Base-by-base conservation (phyloP, 805 yeast species). In the Suhomyces faveliae region DNA sequence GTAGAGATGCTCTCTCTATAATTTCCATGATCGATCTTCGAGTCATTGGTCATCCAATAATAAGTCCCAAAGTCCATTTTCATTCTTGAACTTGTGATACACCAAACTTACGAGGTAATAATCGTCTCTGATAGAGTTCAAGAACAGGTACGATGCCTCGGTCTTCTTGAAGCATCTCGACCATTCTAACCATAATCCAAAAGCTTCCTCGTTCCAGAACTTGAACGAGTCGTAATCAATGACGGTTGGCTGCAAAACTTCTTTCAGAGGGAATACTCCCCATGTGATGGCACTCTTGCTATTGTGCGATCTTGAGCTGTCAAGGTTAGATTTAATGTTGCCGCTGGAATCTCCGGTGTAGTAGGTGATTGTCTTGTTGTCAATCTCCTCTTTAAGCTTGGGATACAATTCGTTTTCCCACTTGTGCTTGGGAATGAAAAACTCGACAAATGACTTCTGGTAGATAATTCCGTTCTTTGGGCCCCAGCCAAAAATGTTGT, bases 121-220 rank as follows among this genome's bases (percentile, higher is more conserved):
- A 45, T 81, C 76, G 33, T 81, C 76, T 61, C 83, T 77, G 29
- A 89, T 75, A 15, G 71, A 62, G 47, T 79, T 78, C 53, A 94
- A 76, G 56, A 92, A 75, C 42, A 79, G 68, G 59, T 76, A 80
- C n/a, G 90, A 71, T 21, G 68, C 68, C 11, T 83, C 66, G 63
- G 67, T 68, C 71, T 76, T 70, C 54, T 82, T 78, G 63, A 90
- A 94, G 47, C 94, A 74, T 53, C 85, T 77, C 42, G 86, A 87
- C 99, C 99, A 94, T 64, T 91, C 96, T 35, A 75, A 68, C 94
- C 97, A 88, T 51, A 94, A 86, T 48, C 81, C 77, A 67, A 89
- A 94, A 0, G 96, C 96, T 65, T 94, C 99, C 59, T 91, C 97
- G 56, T 85, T 81, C 99, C 99, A 94, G 0, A 97, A 97, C 55